phyloP scores from a whole-genome alignment of 148 eudicot species.

The Simmondsia chinensis region DNA sequence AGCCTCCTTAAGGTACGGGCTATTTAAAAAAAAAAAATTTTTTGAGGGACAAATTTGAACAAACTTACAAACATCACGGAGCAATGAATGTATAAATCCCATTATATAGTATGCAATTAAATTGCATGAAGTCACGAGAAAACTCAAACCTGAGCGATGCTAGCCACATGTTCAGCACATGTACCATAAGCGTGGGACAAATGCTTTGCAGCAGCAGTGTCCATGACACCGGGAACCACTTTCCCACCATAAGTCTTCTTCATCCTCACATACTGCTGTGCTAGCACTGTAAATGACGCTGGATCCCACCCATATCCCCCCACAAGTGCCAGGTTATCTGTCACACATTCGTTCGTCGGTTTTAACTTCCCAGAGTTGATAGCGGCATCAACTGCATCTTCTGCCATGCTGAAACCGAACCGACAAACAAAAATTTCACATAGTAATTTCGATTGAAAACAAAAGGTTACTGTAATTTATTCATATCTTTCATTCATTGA shows the following conservation, averaged over 20 bases:
- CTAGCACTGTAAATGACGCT: slow-evolving; percentile 70
- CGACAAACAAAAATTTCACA: slow-evolving; percentile 1
- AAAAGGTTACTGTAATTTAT: too few relatives aligned
- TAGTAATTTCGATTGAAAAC: too few relatives aligned
- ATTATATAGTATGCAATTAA: too few relatives aligned
- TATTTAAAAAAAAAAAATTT: too few relatives aligned
- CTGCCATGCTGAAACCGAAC: slow-evolving; percentile 81
- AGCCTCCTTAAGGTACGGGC: too few relatives aligned
- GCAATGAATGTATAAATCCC: too few relatives aligned
- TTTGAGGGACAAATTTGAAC: too few relatives aligned
- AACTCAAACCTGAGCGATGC: slow-evolving; percentile 65
- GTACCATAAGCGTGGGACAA: slow-evolving; percentile 86
- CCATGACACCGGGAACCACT: slow-evolving; percentile 89
- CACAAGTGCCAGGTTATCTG: slow-evolving; percentile 49
- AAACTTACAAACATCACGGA: too few relatives aligned
- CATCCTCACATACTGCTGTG: slow-evolving; percentile 86
- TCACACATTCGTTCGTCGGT: slow-evolving; percentile 53
- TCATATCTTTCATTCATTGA: too few relatives aligned
- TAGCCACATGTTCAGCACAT: slow-evolving; percentile 76
- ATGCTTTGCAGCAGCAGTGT: slow-evolving; percentile 89
- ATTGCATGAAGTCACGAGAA: too few relatives aligned
- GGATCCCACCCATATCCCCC: slow-evolving; percentile 94
- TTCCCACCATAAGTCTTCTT: slow-evolving; percentile 57
- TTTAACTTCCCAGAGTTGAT: slow-evolving; percentile 70
- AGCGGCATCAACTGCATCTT: slow-evolving; percentile 93